These are phyloP conservation scores for Pichia sp. DNA, from an alignment of 1,139 yeast species.

Conservation along the genomic window DNA sequence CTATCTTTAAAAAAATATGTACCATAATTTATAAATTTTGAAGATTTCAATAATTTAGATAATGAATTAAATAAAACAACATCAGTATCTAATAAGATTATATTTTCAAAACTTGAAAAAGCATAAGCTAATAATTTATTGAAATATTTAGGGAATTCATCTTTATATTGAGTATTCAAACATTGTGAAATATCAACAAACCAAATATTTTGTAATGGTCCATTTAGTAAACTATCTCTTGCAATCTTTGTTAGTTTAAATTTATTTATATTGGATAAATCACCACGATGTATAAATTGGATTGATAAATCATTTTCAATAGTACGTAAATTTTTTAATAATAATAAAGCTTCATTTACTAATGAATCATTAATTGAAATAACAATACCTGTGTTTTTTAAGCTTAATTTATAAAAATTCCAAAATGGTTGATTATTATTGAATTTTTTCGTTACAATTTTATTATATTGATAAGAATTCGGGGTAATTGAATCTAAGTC, in stretches of 20 bases:
- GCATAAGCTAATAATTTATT: slow-evolving; percentile 43
- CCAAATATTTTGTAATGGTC: slow-evolving; percentile 35
- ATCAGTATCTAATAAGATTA: slow-evolving; percentile 46
- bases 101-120: slow-evolving; percentile 43
- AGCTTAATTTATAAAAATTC: slow-evolving; percentile 32
- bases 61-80: slow-evolving; percentile 41
- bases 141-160: slow-evolving; percentile 35
- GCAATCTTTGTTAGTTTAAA: slow-evolving; percentile 32
- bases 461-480: too few species aligned
- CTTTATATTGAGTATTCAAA: slow-evolving; percentile 26
- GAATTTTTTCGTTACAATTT: too few species aligned
- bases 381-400: slow-evolving; percentile 48
- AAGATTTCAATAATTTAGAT: slow-evolving; percentile 25
- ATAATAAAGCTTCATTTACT: slow-evolving; percentile 36
- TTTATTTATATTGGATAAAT: slow-evolving; percentile 28
- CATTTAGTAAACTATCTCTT: background rate
- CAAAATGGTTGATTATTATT: slow-evolving; percentile 34
- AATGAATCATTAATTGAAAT: slow-evolving; percentile 41
- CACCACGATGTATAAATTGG: slow-evolving; percentile 45
- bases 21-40: slow-evolving; percentile 29
- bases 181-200: slow-evolving; percentile 38
- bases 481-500: too few species aligned
- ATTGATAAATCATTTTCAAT: slow-evolving; percentile 43
- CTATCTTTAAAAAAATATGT: slow-evolving; percentile 39
- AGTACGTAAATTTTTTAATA: slow-evolving; percentile 41